Evolutionary conservation across 1,139 yeast genomes (phyloP), one percentile per base, ranked within the genome.

Genomic region (Pichia sp.): DNA sequence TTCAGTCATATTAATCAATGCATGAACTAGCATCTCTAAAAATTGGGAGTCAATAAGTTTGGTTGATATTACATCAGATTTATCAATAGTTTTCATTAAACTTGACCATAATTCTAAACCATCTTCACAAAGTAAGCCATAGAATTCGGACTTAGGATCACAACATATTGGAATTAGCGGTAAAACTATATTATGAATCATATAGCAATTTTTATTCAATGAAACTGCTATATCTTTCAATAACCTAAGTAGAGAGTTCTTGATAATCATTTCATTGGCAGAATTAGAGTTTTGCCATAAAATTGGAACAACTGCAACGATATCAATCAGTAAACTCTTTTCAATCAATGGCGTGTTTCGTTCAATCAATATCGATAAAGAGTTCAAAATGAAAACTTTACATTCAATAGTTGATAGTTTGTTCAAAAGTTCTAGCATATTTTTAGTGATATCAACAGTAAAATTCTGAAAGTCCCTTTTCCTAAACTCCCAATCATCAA

Each of bases 401-500:
- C 94, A 79, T 52, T 89, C 96, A 0, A 89, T 76, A 33, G 76
- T 61, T 14, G 66, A 64, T 45, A 82, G 69, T 9, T 65, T 62
- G 8, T 68, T 63, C 34, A 78, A 60, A 25, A 82, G 56, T 17
- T 64, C 58, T 14, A 79, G 56, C 34, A 77, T 64, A n/a, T 72
- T 58, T 3, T 63, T 56, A 7, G 85, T 70, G 24, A 75, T 73
- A 3, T 66, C 67, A 30, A 74, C 70, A 42, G 84, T 64, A 53
- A 63, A 86, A 1, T 93, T 88, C 45, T 72, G 64, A 53, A 91
- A 85, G 33, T 69, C 76, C 11, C 64, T 66, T 45, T 84, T 78
- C 33, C 77, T 71, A 57, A 89, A 88, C 48, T 84, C 91, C 88
- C 94, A 86, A 52, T 86, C 96, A 47, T 85, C 91, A 23, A 88